Evolutionary conservation across 495 filamentous ascomycete species (phyloP), one percentile per base, ranked within the genome.

Genomic region (Patellaria atrata): DNA sequence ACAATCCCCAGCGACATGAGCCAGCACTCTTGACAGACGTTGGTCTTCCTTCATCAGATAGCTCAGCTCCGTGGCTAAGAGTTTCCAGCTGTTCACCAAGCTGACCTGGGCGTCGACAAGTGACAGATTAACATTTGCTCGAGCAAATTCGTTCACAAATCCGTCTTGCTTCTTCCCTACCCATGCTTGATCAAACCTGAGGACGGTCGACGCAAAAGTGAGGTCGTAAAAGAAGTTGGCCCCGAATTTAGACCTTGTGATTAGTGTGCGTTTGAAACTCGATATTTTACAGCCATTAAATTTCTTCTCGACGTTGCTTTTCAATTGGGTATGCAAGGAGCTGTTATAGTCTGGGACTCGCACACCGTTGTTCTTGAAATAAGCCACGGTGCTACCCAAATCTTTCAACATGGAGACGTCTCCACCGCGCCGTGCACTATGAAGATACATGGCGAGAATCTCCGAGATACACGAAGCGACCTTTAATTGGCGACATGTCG

Each of bases 101-200:
- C 85, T 77, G 41, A 89, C 71, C 61, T 96, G 83, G 22, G 87
- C 77, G 51, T 94, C 84, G 27, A 96, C 82, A 11, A 93, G 60
- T 13, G 83, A 89, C 37, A 97, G 51, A 52, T 96, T 94, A 45
- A 80, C 51, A 54, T 97, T 96, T 22, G 86, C 89, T 43, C 68
- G 70, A 48, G 72, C 71, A 52, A 96, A 73, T 50, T 96, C 91
- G 21, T 67, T 66, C 34, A 62, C 61, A 56, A 92, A 87, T 0
- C 87, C 86, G 38, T 65, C 56, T 38, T 74, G 70, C 24, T 69
- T 63, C 23, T 55, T 68, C 20, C 78, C 76, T 24, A 53, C 57
- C 89, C 89, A 97, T 19, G 75, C 69, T 37, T 71, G 56, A 55
- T 91, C 79, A 45, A 77, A 78, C 9, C 64, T 64, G 17, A 97